phyloP scores from a whole-genome alignment of 129 eudicot species.

The Saposhnikovia divaricata region DNA sequence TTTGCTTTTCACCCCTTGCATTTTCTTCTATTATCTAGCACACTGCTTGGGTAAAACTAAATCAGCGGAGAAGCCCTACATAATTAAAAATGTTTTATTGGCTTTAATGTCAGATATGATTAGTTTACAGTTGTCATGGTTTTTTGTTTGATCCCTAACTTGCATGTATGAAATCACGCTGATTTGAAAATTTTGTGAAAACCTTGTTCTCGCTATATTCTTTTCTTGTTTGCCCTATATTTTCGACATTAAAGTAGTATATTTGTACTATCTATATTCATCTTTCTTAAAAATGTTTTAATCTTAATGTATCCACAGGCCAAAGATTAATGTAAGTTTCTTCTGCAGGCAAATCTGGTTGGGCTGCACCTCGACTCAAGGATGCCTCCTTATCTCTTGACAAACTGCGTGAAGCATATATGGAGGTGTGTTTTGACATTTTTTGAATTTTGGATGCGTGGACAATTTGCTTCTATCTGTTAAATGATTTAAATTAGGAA shows the following conservation, averaged over 20 bases:
- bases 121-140: not conserved
- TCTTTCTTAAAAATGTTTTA: not conserved
- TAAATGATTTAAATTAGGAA: not conserved
- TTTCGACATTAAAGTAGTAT: not conserved
- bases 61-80: not conserved
- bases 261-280: not conserved
- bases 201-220: not conserved
- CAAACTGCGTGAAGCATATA: constrained; percentile 79
- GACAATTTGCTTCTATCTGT: not conserved
- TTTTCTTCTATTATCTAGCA: not conserved
- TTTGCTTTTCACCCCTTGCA: not conserved
- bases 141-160: not conserved
- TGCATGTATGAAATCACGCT: not conserved
- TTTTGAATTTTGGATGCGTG: not conserved
- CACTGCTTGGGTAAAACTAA: not conserved
- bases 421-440: constrained; percentile 46
- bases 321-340: not conserved
- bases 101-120: not conserved
- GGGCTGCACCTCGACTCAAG: constrained; percentile 99
- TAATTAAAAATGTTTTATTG: not conserved
- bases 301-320: not conserved
- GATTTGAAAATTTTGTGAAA: not conserved
- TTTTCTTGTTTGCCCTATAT: not conserved
- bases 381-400: constrained; percentile 87
- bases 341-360: constrained; percentile 63